Conservation (phyloP, 1,139 yeast genomes). For the Suhomyces maxii region DNA sequence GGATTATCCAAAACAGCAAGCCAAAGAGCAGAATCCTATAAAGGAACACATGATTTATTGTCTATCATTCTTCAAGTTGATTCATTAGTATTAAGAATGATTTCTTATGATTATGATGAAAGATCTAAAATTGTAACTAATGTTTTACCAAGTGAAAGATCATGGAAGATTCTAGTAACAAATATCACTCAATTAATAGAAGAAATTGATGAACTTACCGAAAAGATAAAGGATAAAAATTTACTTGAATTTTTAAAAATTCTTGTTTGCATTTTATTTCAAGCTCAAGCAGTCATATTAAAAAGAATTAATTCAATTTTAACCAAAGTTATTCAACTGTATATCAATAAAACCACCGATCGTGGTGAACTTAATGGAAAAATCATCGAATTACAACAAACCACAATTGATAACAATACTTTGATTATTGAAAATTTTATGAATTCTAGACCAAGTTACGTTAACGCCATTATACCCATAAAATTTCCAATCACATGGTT, state of each 20-base stretch:
- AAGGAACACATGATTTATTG: slow-evolving; percentile 21
- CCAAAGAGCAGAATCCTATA: slow-evolving; percentile 21
- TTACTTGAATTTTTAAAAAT: slow-evolving; percentile 23
- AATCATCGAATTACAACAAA: slow-evolving; percentile 32
- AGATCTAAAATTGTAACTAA: slow-evolving; percentile 26
- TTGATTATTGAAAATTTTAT: slow-evolving; percentile 24
- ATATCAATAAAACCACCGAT: slow-evolving; percentile 18
- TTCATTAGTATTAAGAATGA: slow-evolving; percentile 29
- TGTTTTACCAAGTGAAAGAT: slow-evolving; percentile 33
- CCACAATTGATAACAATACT: slow-evolving; percentile 25
- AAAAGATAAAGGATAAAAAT: slow-evolving; percentile 19
- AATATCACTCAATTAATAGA: slow-evolving; percentile 27
- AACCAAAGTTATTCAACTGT: slow-evolving; percentile 25
- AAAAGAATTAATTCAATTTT: slow-evolving; percentile 32
- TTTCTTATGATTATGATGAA: slow-evolving; percentile 39
- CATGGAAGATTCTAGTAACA: slow-evolving; percentile 33
- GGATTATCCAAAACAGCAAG: slow-evolving; percentile 30
- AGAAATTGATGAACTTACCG: slow-evolving; percentile 19
- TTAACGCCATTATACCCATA: slow-evolving; percentile 28
- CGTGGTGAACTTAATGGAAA: slow-evolving; percentile 21
- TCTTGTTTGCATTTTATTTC: slow-evolving; percentile 32
- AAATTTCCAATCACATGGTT: slow-evolving; percentile 40
- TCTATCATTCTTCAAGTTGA: slow-evolving; percentile 34
- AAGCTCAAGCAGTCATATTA: slow-evolving; percentile 30
- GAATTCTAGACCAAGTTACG: slow-evolving; percentile 28